These are phyloP conservation scores for Aspergillus novoparasiticus DNA, from an alignment of 2,329 filamentous ascomycete genomes.

Conservation along the genomic window DNA sequence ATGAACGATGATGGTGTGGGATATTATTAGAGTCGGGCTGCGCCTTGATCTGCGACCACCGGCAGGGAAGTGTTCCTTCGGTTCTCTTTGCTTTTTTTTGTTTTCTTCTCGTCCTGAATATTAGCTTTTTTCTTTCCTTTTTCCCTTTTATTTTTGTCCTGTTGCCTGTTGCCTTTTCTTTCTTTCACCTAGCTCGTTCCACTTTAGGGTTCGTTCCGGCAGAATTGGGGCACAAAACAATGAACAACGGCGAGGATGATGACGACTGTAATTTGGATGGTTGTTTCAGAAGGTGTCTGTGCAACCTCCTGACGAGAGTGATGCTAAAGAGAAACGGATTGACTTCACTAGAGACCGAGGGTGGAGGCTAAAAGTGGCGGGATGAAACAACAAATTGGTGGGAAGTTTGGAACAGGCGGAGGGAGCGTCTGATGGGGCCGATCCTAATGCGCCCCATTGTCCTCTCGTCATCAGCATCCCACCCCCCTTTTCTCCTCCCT, in stretches of 20 bases:
- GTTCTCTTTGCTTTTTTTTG: conserved; percentile 1
- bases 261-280: background rate
- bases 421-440: conserved; percentile 7
- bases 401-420: conserved; percentile 2
- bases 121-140: background rate
- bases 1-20: conserved; percentile 13
- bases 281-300: conserved; percentile 10
- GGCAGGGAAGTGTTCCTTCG: conserved; percentile 4
- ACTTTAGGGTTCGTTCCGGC: background rate
- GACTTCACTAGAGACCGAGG: conserved; percentile 9
- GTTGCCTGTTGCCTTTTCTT: background rate
- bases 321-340: conserved; percentile 8
- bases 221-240: background rate
- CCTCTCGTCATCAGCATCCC: background rate
- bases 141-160: background rate
- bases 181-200: background rate
- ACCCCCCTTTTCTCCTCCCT: background rate
- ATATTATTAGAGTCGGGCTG: conserved; percentile 13
- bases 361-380: conserved; percentile 16
- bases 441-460: conserved; percentile 5
- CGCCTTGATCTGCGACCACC: conserved; percentile 17
- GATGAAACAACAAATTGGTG: conserved; percentile 17
- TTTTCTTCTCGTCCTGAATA: background rate
- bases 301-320: conserved; percentile 4
- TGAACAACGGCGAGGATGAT: background rate